Evolutionary conservation across 2,329 filamentous ascomycete genomes (phyloP), one percentile per base, ranked within the genome.

Genomic region (Anthostomella pinea): DNA sequence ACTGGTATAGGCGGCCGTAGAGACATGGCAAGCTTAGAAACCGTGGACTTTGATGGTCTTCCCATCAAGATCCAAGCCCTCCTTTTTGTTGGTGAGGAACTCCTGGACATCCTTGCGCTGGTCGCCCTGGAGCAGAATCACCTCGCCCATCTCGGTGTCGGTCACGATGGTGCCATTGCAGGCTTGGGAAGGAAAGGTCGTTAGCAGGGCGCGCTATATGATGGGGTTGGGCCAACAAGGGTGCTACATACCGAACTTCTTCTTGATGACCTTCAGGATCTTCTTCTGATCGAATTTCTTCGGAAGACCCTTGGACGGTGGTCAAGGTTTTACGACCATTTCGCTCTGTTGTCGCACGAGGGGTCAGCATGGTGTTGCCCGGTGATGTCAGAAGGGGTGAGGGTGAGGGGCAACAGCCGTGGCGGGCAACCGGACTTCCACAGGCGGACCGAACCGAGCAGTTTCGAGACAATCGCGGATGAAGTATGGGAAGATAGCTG

Each of bases 251-350:
- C 85, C 85, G 64, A 97, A 97, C 68, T 95, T 93, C 82, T 97
- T 97, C 84, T 97, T 97, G 78, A 97, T 95, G 71, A 95, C 90
- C 78, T 96, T 96, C 62, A 98, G 83, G 67, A 98, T 96, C 77
- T 96, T 96, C 83, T 96, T 97, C 72, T 93, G 89, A 73, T 96
- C 91, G 65, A 96, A 97, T 68, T 97, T 96, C 77, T 93, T 93
- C 51, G 93, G 91, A 62, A 98, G 83, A 72, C 93, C 93, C 81
- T n/a, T 97, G 91, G 63, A 98, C 90, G 60, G 93, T 98, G 60
- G 93, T 98, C 85, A 98, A 80, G 77, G 93, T 97, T 82, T 98
- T 98, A 72, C 93, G 93, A 83, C 93, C 93, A 97, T 98, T 98
- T 75, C 93, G 93, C 77, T 98, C 91, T 97, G 68, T 21, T 36